phyloP scores from a whole-genome alignment of 2,329 filamentous ascomycete genomes.

The Mollisiaceae sp. region DNA sequence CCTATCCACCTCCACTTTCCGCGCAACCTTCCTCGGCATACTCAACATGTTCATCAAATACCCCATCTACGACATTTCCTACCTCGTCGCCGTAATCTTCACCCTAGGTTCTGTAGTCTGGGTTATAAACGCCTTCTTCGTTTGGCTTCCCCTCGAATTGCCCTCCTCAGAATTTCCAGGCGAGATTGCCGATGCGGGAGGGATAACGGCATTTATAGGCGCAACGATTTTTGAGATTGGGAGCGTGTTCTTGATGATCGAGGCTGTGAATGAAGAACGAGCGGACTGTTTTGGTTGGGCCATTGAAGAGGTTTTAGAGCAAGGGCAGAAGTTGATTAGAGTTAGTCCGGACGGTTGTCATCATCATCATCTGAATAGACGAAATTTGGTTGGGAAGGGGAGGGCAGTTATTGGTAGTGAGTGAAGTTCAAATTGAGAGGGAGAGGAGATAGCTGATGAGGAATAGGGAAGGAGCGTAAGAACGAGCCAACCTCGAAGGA shows the following conservation, averaged over 20 bases:
- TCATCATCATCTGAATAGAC: constrained; percentile 49
- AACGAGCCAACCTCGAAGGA: constrained; percentile 24
- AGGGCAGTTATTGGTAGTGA: constrained; percentile 25
- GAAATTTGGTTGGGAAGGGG: constrained; percentile 46
- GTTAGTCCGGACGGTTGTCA: constrained; percentile 40
- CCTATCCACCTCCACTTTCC: constrained; percentile 41
- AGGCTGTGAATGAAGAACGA: constrained; percentile 71
- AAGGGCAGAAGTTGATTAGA: constrained; percentile 26
- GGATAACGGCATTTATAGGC: constrained; percentile 69
- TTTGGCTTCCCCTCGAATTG: constrained; percentile 61
- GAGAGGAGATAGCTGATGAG: background rate
- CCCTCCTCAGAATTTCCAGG: constrained; percentile 59
- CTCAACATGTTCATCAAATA: constrained; percentile 54
- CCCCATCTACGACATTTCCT: constrained; percentile 63
- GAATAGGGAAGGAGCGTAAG: constrained; percentile 24
- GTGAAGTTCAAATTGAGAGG: background rate
- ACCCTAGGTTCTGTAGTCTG: constrained; percentile 59
- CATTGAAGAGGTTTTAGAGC: constrained; percentile 53
- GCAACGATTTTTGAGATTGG: constrained; percentile 71
- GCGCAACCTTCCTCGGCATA: constrained; percentile 43
- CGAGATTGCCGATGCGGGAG: constrained; percentile 60
- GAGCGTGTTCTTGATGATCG: constrained; percentile 65
- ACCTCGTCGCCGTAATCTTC: constrained; percentile 58
- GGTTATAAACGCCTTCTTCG: constrained; percentile 67
- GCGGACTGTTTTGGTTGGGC: constrained; percentile 73